phyloP scores from a whole-genome alignment of 257 asterid genomes.

The Solanum chmielewskii region DNA sequence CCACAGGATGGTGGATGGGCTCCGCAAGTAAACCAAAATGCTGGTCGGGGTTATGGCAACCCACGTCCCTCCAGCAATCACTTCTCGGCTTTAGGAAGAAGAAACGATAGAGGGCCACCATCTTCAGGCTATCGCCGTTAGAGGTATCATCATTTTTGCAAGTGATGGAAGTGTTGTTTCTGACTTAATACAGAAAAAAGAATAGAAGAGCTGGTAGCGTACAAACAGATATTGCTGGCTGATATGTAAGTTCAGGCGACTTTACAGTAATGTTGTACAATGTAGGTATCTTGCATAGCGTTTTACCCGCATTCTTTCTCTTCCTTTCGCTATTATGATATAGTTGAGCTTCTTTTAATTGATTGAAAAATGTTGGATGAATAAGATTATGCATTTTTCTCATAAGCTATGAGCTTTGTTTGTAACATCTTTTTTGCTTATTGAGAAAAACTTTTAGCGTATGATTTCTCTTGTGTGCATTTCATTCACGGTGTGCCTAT shows the following conservation, averaged over 20 bases:
- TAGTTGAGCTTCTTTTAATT: not conserved
- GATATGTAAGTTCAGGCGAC: not conserved
- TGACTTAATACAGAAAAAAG: not conserved
- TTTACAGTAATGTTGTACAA: constrained; percentile 11
- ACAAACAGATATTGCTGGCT: not conserved
- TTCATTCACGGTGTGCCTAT: not conserved
- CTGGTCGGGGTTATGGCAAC: constrained; percentile 34
- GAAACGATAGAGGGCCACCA: constrained; percentile 53
- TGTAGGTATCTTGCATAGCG: not conserved
- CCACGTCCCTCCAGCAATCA: constrained; percentile 48
- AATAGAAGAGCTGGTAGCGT: not conserved
- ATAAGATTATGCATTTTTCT: not conserved
- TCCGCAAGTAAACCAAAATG: constrained; percentile 24
- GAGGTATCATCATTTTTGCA: not conserved
- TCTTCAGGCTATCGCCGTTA: constrained; percentile 42
- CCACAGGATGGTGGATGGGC: constrained; percentile 18
- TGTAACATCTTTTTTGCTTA: not conserved
- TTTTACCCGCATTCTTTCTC: not conserved
- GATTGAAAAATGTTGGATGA: not conserved
- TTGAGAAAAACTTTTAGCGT: not conserved
- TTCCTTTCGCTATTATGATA: not conserved
- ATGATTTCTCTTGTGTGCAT: not conserved
- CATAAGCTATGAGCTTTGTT: not conserved
- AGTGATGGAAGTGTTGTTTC: not conserved
- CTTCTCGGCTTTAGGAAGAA: constrained; percentile 47